Evolutionary conservation across 495 filamentous ascomycete species (phyloP).

Genomic region (Xylaria flabelliformis): DNA sequence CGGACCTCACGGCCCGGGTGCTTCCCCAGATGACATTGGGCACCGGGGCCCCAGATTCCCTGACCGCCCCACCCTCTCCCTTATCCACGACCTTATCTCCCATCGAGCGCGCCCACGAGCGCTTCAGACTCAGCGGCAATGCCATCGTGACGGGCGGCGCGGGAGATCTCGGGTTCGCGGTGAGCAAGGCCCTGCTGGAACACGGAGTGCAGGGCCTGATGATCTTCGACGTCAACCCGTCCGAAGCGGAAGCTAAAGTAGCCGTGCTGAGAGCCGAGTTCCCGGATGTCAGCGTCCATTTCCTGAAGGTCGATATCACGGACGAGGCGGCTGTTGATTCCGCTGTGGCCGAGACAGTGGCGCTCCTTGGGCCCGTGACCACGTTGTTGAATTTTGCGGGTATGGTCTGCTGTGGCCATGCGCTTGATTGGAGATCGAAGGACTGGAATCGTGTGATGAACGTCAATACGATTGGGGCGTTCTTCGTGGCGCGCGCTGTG

Average conservation of each 20-base stretch:
- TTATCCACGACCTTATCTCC: slow-evolving; percentile 51
- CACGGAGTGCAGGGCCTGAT: slow-evolving; percentile 67
- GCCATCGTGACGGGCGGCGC: slow-evolving; percentile 75
- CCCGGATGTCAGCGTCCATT: slow-evolving; percentile 55
- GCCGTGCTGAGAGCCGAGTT: slow-evolving; percentile 57
- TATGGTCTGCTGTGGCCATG: slow-evolving; percentile 64
- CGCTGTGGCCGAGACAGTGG: slow-evolving; percentile 49
- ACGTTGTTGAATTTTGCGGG: slow-evolving; percentile 72
- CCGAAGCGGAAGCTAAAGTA: slow-evolving; percentile 50
- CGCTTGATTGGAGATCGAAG: slow-evolving; percentile 59
- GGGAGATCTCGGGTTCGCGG: slow-evolving; percentile 67
- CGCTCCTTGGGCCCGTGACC: slow-evolving; percentile 59
- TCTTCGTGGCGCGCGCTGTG: slow-evolving; percentile 71
- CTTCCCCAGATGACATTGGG: slow-evolving; percentile 66
- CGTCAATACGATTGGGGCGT: slow-evolving; percentile 72
- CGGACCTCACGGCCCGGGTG: slow-evolving; percentile 40
- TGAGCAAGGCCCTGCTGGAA: slow-evolving; percentile 71
- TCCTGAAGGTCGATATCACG: slow-evolving; percentile 65
- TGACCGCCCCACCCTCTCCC: slow-evolving; percentile 55
- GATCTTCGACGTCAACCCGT: slow-evolving; percentile 66
- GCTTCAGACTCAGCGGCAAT: slow-evolving; percentile 69
- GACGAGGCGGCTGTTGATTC: slow-evolving; percentile 54
- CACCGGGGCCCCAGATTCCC: slow-evolving; percentile 49
- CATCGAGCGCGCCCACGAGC: slow-evolving; percentile 55
- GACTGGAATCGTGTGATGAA: slow-evolving; percentile 68